These are phyloP conservation scores for Colletotrichum chlorophyti DNA, from an alignment of 2,329 filamentous ascomycete genomes.

Conservation along the genomic window DNA sequence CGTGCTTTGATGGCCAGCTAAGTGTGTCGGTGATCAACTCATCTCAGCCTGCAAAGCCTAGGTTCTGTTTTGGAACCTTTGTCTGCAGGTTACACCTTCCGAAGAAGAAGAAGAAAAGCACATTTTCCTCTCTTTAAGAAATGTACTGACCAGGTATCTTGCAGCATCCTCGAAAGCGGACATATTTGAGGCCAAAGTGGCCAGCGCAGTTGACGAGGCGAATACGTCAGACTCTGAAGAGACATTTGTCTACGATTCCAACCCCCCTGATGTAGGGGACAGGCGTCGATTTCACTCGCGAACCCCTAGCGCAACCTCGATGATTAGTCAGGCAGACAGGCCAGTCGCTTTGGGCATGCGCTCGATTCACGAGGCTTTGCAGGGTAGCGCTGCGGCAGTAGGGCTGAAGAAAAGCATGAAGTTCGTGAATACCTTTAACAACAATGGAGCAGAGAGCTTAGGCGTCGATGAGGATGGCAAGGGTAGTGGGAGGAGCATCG, in stretches of 20 bases:
- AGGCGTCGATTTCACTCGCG: conserved; percentile 85
- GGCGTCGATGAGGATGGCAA: conserved; percentile 72
- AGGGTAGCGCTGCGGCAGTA: conserved; percentile 49
- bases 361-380: conserved; percentile 59
- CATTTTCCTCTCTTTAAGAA: conserved; percentile 46
- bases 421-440: conserved; percentile 82
- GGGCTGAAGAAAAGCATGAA: conserved; percentile 94
- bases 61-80: not conserved
- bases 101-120: conserved; percentile 35
- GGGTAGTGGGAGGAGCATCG: conserved; percentile 65
- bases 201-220: conserved; percentile 92
- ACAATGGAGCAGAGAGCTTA: conserved; percentile 57
- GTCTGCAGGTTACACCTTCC: not conserved
- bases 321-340: conserved; percentile 73
- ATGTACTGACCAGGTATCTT: conserved; percentile 51
- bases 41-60: conserved; percentile 30
- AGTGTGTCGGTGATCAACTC: conserved; percentile 37
- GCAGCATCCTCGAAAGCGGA: conserved; percentile 93
- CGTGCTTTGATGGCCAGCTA: conserved; percentile 41
- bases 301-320: conserved; percentile 91
- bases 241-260: conserved; percentile 98
- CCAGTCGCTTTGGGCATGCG: conserved; percentile 52
- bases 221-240: conserved; percentile 98
- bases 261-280: conserved; percentile 75
- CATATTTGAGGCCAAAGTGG: conserved; percentile 96